Base-by-base conservation (phyloP, 345 rosid genomes). In the Hibiscus syriacus region DNA sequence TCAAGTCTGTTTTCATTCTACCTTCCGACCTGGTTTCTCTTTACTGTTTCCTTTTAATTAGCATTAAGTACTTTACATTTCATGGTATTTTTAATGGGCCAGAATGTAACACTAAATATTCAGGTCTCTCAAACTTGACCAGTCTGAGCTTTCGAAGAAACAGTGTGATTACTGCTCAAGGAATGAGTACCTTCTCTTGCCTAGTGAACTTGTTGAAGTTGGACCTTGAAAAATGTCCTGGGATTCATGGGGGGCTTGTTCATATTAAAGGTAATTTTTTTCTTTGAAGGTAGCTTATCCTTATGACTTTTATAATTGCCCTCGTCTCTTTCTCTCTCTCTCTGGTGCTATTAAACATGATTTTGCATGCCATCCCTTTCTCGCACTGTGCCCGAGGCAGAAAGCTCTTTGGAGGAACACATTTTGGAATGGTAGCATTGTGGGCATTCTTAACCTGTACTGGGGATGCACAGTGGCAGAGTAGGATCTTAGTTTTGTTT, bases 171-270 rank as follows among this genome's bases (percentile, higher is more conserved):
- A 84, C 92, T 48, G 86, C 89, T 5, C 72, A 79, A 36, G 97
- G 98, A 66, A 81, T 90, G 93, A 77, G 55, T 49, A 84, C 80
- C 26, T 81, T 92, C 29, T 56, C 92, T 73, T 78, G 81, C 72
- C 86, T 90, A 72, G 79, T 82, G 58, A 88, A 90, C 84, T 79
- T 92, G 84, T 75, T 68, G 72, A 84, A 85, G 70, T 61, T 92
- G 81, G 96, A 92, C 75, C 79, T 92, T 78, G 98, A 90, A 78
- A 84, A 90, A 76, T 92, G 98, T 69, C 90, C 89, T 45, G 84
- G 89, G 30, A 86, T 92, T 73, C 76, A 81, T 11, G 90, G 87
- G 48, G 96, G 98, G 7, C 88, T 92, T 36, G 71, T 80, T 68
- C 75, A 88, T 79, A 78, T 93, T 11, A 82, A 39, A 39, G 66